phyloP scores from a whole-genome alignment of 345 rosid genomes.

The Lumnitzera racemosa region DNA sequence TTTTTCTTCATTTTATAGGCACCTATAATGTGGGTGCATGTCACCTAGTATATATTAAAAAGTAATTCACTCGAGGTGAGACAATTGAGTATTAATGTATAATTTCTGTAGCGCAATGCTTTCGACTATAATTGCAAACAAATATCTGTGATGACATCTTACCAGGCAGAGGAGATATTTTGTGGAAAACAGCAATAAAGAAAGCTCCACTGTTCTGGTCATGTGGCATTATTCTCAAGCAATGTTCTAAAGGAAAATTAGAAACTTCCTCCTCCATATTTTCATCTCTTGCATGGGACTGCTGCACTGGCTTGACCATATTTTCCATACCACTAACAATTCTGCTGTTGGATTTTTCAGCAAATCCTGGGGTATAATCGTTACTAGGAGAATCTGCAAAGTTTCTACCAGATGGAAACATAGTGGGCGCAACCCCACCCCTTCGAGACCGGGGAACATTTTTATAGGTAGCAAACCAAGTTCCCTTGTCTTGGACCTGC shows the following conservation, averaged over 20 bases:
- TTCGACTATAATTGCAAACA: too few relatives aligned
- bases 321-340: slow-evolving; percentile 21
- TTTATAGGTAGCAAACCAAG: slow-evolving; percentile 68
- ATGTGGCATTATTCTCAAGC: slow-evolving; percentile 91
- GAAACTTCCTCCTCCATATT: slow-evolving; percentile 50
- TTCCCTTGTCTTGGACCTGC: slow-evolving; percentile 65
- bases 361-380: background rate
- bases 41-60: too few relatives aligned
- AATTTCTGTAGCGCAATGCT: too few relatives aligned
- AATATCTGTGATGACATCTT: background rate
- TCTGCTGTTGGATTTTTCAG: slow-evolving; percentile 20
- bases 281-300: slow-evolving; percentile 18
- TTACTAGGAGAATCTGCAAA: slow-evolving; percentile 12
- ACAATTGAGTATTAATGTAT: too few relatives aligned
- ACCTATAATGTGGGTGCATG: too few relatives aligned
- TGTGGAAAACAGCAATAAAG: slow-evolving; percentile 79
- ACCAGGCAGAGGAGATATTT: slow-evolving; percentile 75
- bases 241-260: slow-evolving; percentile 68
- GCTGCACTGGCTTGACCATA: slow-evolving; percentile 12
- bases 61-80: too few relatives aligned
- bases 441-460: slow-evolving; percentile 44
- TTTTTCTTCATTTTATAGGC: too few relatives aligned
- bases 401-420: slow-evolving; percentile 76
- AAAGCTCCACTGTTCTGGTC: slow-evolving; percentile 97
- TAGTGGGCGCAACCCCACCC: slow-evolving; percentile 50